phyloP scores from a whole-genome alignment of 768 basidiomycete species.

The Tulasnella sp. region DNA sequence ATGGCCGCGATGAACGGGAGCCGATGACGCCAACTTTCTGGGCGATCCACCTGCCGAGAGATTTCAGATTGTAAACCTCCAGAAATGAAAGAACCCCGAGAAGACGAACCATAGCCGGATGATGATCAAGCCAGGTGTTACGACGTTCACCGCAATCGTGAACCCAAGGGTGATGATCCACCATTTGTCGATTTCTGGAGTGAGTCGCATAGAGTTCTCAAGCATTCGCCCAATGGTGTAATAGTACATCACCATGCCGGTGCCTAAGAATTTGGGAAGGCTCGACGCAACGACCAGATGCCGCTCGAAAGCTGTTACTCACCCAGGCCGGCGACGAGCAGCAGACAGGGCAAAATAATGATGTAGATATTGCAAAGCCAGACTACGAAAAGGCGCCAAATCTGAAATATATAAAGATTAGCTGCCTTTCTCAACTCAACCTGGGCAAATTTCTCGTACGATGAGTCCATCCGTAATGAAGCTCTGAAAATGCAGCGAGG shows the following conservation, averaged over 20 bases:
- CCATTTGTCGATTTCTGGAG: constrained; percentile 19
- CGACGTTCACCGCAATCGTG: constrained; percentile 19
- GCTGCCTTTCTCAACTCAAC: background rate
- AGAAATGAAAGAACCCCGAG: background rate
- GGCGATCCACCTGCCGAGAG: constrained; percentile 5
- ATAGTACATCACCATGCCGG: constrained; percentile 20
- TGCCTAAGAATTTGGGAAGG: background rate
- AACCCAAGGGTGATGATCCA: constrained; percentile 21
- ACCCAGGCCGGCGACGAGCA: constrained; percentile 3
- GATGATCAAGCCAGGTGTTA: constrained; percentile 17
- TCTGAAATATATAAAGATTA: background rate
- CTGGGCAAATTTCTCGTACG: background rate
- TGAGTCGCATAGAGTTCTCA: background rate
- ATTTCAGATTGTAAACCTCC: background rate
- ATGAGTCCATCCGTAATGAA: constrained; percentile 19
- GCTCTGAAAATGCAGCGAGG: background rate
- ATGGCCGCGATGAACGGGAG: background rate
- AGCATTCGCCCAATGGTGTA: constrained; percentile 19
- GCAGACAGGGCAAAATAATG: constrained; percentile 5
- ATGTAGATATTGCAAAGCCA: constrained; percentile 11
- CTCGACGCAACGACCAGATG: background rate
- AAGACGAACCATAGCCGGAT: constrained; percentile 16
- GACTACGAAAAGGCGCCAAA: constrained; percentile 25
- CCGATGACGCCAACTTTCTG: background rate
- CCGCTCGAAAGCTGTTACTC: background rate